A percentile compares a stretch with the other conserved stretches of the same genome.
phyloP scores from a whole-genome alignment of 148 eudicot species.

The Pouteria glomerata region DNA sequence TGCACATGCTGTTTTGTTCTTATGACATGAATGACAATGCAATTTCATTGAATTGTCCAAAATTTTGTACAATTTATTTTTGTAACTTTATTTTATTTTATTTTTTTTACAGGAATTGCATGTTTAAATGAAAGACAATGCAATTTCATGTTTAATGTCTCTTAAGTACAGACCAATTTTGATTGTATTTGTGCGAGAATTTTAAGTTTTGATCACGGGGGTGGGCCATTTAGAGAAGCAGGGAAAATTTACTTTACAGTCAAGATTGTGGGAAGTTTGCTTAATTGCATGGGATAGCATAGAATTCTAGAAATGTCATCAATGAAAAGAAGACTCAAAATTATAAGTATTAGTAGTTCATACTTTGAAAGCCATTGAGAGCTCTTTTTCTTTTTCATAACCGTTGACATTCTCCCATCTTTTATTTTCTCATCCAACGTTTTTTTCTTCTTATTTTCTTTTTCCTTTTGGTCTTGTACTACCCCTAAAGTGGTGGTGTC shows the following conservation, averaged over 20 bases:
- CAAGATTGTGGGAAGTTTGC: not conserved
- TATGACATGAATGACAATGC: no score
- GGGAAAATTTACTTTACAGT: slow-evolving; percentile 8
- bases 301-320: slow-evolving; percentile 26
- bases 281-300: slow-evolving; percentile 12
- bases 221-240: slow-evolving; percentile 1
- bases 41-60: no score
- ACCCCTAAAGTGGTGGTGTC: no score
- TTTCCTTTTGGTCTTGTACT: slow-evolving; percentile 20
- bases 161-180: not conserved
- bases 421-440: slow-evolving; percentile 8
- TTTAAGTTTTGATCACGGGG: not conserved
- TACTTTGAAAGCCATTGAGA: slow-evolving; percentile 13
- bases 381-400: slow-evolving; percentile 25
- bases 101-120: no score
- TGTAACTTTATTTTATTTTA: no score
- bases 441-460: slow-evolving; percentile 5
- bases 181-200: no score
- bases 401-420: slow-evolving; percentile 38
- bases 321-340: slow-evolving; percentile 7
- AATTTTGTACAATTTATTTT: no score
- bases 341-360: not conserved
- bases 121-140: no score
- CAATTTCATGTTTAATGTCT: not conserved
- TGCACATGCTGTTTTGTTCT: no score